Evolutionary conservation across 2,329 filamentous ascomycete species (phyloP), one percentile per base, ranked within the genome.

Genomic region (Exophiala alcalophila): DNA sequence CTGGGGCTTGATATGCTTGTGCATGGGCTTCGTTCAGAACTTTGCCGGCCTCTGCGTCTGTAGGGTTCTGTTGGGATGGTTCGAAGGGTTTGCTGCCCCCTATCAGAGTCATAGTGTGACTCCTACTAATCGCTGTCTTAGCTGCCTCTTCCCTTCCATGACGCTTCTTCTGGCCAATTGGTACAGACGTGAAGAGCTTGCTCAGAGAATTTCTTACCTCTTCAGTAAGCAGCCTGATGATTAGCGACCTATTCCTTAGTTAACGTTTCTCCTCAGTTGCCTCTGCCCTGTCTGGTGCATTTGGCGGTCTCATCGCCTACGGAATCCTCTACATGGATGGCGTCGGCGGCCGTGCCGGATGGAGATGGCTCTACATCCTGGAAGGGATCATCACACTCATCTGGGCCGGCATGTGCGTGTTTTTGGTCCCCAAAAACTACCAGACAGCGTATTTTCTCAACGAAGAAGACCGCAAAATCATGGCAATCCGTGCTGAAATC

Each of bases 1-100:
- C 30, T 76, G 73, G 73, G 68, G 67, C 0, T 49, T 76, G n/a
- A 65, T 67, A 0, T 73, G 69, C 1, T 66, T 75, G 29, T 68
- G 69, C 12, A 43, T 67, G 0, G 73, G 72, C 4, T 74, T 76
- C 45, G 66, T 67, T 4, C 44, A 63, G 30, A 67, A 61, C 11
- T 60, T 67, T 7, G 65, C 61, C 8, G 61, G 66, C 7, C 56
- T 72, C 2, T 68, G 67, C 33, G 67, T 64, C 3, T 64, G 59
- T 5, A 57, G 68, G n/a, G 50, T 71, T 14, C 60, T 69, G 31
- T 50, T 67, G 2, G 65, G 65, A 1, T 59, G 55, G 18, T 67
- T 64, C 16, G 65, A 67, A 43, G 65, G 63, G 41, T 41, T 7
- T 1, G 29, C 27, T 15, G 20, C 5, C 14, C 14, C 15, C 10